These are phyloP conservation scores for Raphidocelis subcapitata DNA, from an alignment of 139 green algal species.

Conservation along the genomic window DNA sequence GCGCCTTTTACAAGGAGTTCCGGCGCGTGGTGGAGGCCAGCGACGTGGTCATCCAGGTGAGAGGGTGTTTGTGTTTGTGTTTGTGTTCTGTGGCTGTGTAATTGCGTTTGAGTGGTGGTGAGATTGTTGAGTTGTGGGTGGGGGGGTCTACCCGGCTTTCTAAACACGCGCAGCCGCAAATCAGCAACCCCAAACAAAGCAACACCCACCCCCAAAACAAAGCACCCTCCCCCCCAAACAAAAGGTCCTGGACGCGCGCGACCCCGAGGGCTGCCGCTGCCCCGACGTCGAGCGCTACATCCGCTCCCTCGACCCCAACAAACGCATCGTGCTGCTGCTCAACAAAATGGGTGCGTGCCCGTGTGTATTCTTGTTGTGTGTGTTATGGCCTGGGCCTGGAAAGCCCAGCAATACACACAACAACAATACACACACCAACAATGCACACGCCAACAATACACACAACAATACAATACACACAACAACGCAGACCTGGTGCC, in stretches of 20 bases:
- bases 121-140: background rate
- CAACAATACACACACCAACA: background rate
- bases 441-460: no score
- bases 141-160: background rate
- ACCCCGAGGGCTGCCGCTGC: slow-evolving; percentile 91
- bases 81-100: background rate
- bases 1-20: slow-evolving; percentile 96
- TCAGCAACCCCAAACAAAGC: no score
- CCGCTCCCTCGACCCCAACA: slow-evolving; percentile 70
- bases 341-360: slow-evolving; percentile 92
- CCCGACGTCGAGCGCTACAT: slow-evolving; percentile 92
- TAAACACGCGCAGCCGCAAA: no score
- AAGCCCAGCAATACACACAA: background rate
- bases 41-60: slow-evolving; percentile 90
- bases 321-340: slow-evolving; percentile 94
- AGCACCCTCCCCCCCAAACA: no score
- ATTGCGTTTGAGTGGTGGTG: background rate
- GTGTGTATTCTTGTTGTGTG: background rate
- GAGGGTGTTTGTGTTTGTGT: no score
- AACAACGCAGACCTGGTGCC: slow-evolving; percentile 86
- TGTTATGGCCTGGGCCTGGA: background rate
- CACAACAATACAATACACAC: background rate
- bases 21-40: slow-evolving; percentile 86
- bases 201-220: no score
- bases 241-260: slow-evolving; percentile 93